Evolutionary conservation across 1,284 basidiomycete species (phyloP), one percentile per base, ranked within the genome.

Genomic region (Ceratobasidium sp.): DNA sequence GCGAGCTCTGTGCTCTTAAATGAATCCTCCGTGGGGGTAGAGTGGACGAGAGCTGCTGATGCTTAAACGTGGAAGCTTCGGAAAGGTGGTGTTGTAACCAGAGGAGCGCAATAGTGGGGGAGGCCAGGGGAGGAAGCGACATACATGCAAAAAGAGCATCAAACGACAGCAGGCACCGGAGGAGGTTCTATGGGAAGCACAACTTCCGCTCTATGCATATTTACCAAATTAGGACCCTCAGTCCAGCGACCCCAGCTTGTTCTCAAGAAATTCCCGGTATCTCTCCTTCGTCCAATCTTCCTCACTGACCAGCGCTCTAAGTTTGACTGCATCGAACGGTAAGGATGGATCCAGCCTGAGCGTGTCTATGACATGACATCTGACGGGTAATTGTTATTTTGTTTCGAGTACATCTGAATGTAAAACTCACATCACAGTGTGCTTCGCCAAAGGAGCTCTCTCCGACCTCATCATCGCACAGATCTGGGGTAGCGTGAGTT

Each of bases 371-470:
- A 64, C 46, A 19, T 64, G 46, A 31, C 43, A 49, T 64, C 62
- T 64, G 34, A 13, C n/a, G 29, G 22, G 4, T 14, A 29, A 46
- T 24, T 13, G 48, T 29, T 5, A 49, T 51, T 51, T 19, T 1
- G 4, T 64, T 34, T 16, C 8, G 43, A 3, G 51, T 37, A 34
- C 1, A 7, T 11, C n/a, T 51, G 37, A 19, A 49, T 37, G 11
- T 8, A 22, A 13, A 14, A 53, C 69, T 48, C 46, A 72, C 69
- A 72, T 62, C 11, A 62, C 69, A 8, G 58, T 72, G 34, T 14
- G 0, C 39, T 62, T 72, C 16, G 29, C 22, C 11, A 72, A 49
- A 9, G 69, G 69, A 34, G 16, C 4, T 43, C 27, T 62, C 24
- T 11, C 48, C 34, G 69, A 61, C 24, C 53, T 14, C 58, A 62